Evolutionary conservation across 2,329 filamentous ascomycete genomes (phyloP), one percentile per base, ranked within the genome.

Genomic region (Botrytis elliptica): DNA sequence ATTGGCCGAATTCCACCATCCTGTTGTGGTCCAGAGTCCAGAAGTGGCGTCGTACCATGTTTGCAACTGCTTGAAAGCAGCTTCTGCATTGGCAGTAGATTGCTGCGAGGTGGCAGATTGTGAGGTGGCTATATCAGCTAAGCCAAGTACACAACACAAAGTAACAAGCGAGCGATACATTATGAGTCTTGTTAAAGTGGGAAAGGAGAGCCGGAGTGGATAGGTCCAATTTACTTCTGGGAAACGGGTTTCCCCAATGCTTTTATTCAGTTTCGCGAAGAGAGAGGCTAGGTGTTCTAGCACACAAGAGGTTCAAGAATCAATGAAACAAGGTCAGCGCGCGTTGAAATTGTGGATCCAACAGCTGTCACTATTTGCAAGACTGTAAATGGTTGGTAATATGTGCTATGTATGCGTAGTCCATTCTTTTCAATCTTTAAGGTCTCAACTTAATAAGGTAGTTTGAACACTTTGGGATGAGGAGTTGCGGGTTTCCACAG

Each of bases 1-100:
- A 79, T 93, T 93, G 63, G 88, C 92, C 71, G 87, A 87, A 79
- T 93, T 92, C 92, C 92, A 94, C 92, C 92, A 94, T n/a, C 86
- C 86, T 12, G 87, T 85, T 0, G 86, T 86, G 72, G 88, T 82
- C 89, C 90, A 93, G 20, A 92, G 83, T 5, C 92, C 91, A 1
- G 85, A 89, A 8, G 79, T 78, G 4, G 81, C 73, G 78, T 91
- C 86, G 80, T 93, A 93, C 87, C 88, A 93, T 60, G 78, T 79
- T 77, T 92, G 89, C 1, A 92, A 84, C 9, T 84, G 80, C 36
- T 81, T 78, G 2, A 85, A 78, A 5, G 83, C 84, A 14, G 79
- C 72, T 40, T 77, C 75, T 2, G 79, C 77, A 74, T 80, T 76
- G 1, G 75, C 55, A 9, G 57, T 72, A 63, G 74, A 78, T 57